Evolutionary conservation across 345 rosid genomes (phyloP).

Genomic region (Leavenworthia alabamica): DNA sequence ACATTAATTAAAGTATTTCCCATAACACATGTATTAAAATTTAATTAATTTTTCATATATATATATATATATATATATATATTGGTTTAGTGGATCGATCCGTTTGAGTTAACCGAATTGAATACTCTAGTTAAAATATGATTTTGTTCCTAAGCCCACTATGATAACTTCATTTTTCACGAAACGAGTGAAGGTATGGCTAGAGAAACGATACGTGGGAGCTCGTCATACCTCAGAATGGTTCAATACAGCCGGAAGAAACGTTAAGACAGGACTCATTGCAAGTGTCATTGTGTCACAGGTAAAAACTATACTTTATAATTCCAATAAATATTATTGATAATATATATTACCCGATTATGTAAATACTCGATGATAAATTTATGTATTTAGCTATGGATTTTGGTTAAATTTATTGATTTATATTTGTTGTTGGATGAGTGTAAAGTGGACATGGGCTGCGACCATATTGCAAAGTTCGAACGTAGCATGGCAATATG

Average conservation of each 20-base stretch:
- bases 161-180: no score
- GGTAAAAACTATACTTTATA: slow-evolving; percentile 26
- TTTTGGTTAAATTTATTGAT: neutral
- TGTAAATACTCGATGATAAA: neutral
- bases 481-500: slow-evolving; percentile 91
- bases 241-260: slow-evolving; percentile 98
- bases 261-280: slow-evolving; percentile 89
- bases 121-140: neutral
- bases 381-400: neutral
- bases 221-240: slow-evolving; percentile 84
- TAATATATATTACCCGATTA: neutral
- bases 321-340: neutral
- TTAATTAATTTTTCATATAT: neutral
- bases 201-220: slow-evolving; percentile 84
- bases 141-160: neutral
- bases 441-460: slow-evolving; percentile 88
- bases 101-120: neutral
- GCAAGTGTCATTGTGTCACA: slow-evolving; percentile 93
- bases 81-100: neutral
- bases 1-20: neutral
- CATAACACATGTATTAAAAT: neutral
- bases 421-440: neutral
- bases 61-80: neutral
- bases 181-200: slow-evolving; percentile 46
- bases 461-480: slow-evolving; percentile 97